Evolutionary conservation across 2,329 filamentous ascomycete species (phyloP).

Genomic region (Fulvia fulva): DNA sequence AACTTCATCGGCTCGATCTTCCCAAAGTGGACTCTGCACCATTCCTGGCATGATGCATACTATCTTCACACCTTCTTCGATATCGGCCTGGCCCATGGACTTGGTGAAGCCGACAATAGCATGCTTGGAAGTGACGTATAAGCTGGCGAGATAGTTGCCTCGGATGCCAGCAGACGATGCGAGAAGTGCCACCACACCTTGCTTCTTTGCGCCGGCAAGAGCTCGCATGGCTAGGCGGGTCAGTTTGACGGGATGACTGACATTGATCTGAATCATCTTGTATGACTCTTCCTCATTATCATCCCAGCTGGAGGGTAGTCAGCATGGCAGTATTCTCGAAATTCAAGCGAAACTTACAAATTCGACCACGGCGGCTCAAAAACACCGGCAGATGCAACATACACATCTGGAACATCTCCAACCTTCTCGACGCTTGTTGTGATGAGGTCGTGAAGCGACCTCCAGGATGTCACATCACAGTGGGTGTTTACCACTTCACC

Average conservation of each 20-base stretch:
- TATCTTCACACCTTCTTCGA: slow-evolving; percentile 38
- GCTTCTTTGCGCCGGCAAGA: slow-evolving; percentile 21
- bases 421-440: slow-evolving; percentile 19
- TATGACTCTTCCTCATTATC: slow-evolving; percentile 17
- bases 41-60: slow-evolving; percentile 35
- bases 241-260: slow-evolving; percentile 22
- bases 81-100: slow-evolving; percentile 43
- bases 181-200: slow-evolving; percentile 19
- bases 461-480: slow-evolving; percentile 22
- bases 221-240: slow-evolving; percentile 21
- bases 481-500: slow-evolving; percentile 10
- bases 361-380: slow-evolving; percentile 20
- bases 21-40: slow-evolving; percentile 26
- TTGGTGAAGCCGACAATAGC: slow-evolving; percentile 43
- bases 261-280: slow-evolving; percentile 21
- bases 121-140: slow-evolving; percentile 39
- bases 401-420: slow-evolving; percentile 19
- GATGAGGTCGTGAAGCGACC: slow-evolving; percentile 19
- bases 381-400: slow-evolving; percentile 17
- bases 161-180: slow-evolving; percentile 17
- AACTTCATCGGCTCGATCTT: slow-evolving; percentile 35
- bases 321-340: background rate
- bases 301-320: slow-evolving; percentile 6
- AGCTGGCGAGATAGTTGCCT: slow-evolving; percentile 19
- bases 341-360: slow-evolving; percentile 1